Conservation (phyloP, 2,329 filamentous ascomycete genomes). For the Xylaria sp. region DNA sequence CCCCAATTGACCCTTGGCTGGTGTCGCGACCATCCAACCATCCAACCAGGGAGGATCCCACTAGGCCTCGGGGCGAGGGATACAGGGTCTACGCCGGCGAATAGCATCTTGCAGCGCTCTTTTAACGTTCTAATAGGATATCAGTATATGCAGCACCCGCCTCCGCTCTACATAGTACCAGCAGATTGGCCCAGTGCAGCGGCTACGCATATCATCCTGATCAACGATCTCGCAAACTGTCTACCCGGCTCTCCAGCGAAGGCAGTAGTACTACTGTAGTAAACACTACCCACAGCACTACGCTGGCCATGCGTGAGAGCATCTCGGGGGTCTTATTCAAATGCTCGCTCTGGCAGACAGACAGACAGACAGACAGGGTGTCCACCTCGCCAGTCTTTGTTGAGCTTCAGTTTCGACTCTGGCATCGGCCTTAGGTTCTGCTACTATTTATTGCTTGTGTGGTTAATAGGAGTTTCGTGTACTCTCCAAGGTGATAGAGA, state of each 20-base stretch:
- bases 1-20: slow-evolving; percentile 36
- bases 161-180: slow-evolving; percentile 50
- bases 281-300: not conserved
- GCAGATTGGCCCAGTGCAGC: slow-evolving; percentile 58
- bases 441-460: not conserved
- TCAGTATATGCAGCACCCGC: slow-evolving; percentile 55
- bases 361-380: slow-evolving; percentile 1
- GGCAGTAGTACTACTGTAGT: not conserved
- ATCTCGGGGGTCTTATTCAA: not conserved
- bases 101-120: slow-evolving; percentile 50
- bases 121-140: slow-evolving; percentile 55
- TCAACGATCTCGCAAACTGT: slow-evolving; percentile 20
- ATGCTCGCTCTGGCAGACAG: slow-evolving; percentile 19
- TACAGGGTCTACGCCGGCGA: slow-evolving; percentile 48
- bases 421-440: not conserved
- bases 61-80: slow-evolving; percentile 37
- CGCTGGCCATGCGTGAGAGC: slow-evolving; percentile 11
- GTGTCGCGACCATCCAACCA: slow-evolving; percentile 43
- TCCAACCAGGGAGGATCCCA: slow-evolving; percentile 45
- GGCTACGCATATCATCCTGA: slow-evolving; percentile 41
- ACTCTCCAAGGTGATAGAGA: not conserved
- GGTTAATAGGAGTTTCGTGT: not conserved
- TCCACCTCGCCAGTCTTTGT: slow-evolving; percentile 16
- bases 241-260: slow-evolving; percentile 11
- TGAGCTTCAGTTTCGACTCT: slow-evolving; percentile 18